A percentile compares a stretch with the other conserved stretches of the same genome.
Evolutionary conservation across 1,284 basidiomycete genomes (phyloP).

Genomic region (Mycena citricolor): DNA sequence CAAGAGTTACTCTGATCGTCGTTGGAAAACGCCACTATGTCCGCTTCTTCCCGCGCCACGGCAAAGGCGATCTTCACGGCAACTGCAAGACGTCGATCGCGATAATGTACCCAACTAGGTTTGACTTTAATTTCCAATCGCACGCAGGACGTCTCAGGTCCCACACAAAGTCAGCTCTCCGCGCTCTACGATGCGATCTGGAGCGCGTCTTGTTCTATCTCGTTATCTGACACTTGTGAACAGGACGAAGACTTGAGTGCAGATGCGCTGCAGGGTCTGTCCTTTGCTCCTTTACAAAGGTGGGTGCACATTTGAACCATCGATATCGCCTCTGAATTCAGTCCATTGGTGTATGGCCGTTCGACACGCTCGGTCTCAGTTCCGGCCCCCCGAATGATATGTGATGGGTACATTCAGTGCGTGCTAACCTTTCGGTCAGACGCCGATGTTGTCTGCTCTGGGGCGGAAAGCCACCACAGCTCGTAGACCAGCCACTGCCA

Average conservation of each 20-base stretch:
- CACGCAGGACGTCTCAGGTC: slow-evolving; percentile 62
- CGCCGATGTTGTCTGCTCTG: slow-evolving; percentile 80
- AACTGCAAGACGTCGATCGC: slow-evolving; percentile 65
- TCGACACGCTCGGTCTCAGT: slow-evolving; percentile 83
- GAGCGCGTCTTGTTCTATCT: background rate
- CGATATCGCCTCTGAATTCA: no score
- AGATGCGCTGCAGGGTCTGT: slow-evolving; percentile 66
- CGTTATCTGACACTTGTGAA: slow-evolving; percentile 1
- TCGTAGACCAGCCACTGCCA: slow-evolving; percentile 52
- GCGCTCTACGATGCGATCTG: slow-evolving; percentile 29
- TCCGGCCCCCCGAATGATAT: slow-evolving; percentile 76
- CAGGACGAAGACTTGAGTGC: slow-evolving; percentile 39
- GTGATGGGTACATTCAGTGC: slow-evolving; percentile 68
- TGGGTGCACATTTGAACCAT: no score
- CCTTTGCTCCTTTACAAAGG: slow-evolving; percentile 79
- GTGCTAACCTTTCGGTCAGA: slow-evolving; percentile 41
- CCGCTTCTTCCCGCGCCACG: no score
- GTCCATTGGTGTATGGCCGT: slow-evolving; percentile 77
- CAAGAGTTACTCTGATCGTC: no score
- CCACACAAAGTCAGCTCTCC: slow-evolving; percentile 51
- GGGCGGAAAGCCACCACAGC: slow-evolving; percentile 79
- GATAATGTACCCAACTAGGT: slow-evolving; percentile 75
- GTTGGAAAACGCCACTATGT: no score
- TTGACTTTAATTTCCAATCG: slow-evolving; percentile 79
- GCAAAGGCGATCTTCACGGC: no score